These are phyloP conservation scores for Cnidoscolus chayamansa DNA, from an alignment of 441 rosid species.

Conservation along the genomic window DNA sequence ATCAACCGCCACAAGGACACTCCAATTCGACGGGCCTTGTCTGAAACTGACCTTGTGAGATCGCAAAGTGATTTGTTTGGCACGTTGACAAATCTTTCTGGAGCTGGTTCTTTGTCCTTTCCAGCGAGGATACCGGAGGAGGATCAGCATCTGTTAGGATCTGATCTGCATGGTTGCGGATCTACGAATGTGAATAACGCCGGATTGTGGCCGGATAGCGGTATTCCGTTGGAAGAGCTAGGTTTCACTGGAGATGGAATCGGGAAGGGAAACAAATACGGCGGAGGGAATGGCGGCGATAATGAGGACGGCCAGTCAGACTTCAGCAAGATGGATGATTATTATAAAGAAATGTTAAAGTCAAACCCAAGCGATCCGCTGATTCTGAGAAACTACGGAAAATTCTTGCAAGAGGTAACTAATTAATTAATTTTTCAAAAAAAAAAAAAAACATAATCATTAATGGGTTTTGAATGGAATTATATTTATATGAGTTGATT, in stretches of 20 bases:
- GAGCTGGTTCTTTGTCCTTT: constrained; percentile 28
- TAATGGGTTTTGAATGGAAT: neutral
- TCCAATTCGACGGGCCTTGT: constrained; percentile 43
- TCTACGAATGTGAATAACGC: constrained; percentile 13
- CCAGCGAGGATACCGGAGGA: constrained; percentile 50
- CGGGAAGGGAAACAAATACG: constrained; percentile 20
- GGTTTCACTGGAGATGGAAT: constrained; percentile 39
- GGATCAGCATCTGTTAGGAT: constrained; percentile 10
- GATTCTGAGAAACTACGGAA: constrained; percentile 69
- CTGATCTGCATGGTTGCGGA: constrained; percentile 16
- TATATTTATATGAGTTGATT: neutral
- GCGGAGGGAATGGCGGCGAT: constrained; percentile 20
- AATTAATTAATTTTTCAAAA: neutral
- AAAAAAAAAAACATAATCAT: neutral
- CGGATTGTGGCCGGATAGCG: constrained; percentile 32
- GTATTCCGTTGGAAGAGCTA: constrained; percentile 39
- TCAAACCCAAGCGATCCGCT: constrained; percentile 58
- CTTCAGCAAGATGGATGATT: constrained; percentile 51
- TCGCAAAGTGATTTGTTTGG: constrained; percentile 16
- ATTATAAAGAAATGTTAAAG: constrained; percentile 61
- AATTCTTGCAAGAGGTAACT: constrained; percentile 64
- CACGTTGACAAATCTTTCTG: constrained; percentile 14
- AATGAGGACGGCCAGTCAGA: constrained; percentile 26
- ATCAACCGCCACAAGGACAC: constrained; percentile 19
- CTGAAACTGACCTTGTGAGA: constrained; percentile 36